Base-by-base conservation (phyloP, 495 filamentous ascomycete genomes). In the Daldinia grandis region DNA sequence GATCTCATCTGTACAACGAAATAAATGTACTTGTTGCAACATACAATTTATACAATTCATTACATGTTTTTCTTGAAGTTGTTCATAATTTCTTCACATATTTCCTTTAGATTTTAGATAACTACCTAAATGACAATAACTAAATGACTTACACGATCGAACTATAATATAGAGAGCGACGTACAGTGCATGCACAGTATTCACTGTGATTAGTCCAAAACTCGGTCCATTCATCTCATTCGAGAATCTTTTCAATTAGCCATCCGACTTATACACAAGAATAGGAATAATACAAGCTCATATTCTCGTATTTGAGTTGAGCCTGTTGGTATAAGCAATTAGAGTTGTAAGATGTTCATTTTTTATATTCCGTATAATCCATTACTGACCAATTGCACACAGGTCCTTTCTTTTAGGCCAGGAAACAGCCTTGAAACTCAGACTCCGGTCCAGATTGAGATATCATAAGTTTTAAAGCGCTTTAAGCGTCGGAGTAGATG, bases 201-300 rank as follows among this genome's bases (percentile, higher is more conserved):
- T 4, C 5, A 24, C 38, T 60, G 38, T 72, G 54, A 64, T 68
- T 72, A 60, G 64, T 9, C 37, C 24, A 15, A 68, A 50, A 54
- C 38, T 38, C 51, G 28, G 58, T 17, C 37, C 58, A 63, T 57
- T 28, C 12, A 4, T 56, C 27, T 35, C 6, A 47, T 47, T 47
- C 42, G 6, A 54, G 21, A 67, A 64, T 72, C 68, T 72, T 72
- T 72, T 72, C 59, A 72, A 64, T 59, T 49, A 66, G 58, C 53
- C 42, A 55, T 58, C 67, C 9, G 28, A 55, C 59, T 64, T n/a
- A 55, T 17, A 33, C 33, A 37, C 33, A 50, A 44, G 8, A 1
- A 55, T 28, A 8, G 15, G 1, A 56, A 47, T 4, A 10, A 5
- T 50, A 1, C n/a, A 42, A 49, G 19, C 25, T 42, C 17, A 44